These are phyloP conservation scores for Pseudohyphozyma bogoriensis DNA, from an alignment of 768 basidiomycete genomes.

Conservation along the genomic window DNA sequence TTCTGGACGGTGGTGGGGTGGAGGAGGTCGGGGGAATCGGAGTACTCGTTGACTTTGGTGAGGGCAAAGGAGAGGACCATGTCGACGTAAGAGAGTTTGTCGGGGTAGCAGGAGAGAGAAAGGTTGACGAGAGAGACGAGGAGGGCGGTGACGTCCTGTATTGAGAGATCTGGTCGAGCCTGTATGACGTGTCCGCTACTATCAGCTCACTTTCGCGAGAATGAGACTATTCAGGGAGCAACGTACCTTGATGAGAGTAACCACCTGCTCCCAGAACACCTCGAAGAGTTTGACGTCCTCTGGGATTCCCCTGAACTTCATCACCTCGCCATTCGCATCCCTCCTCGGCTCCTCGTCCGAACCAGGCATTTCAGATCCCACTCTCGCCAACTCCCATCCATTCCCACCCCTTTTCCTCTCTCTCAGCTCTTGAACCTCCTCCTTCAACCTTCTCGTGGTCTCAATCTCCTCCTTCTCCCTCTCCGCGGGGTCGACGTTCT, in stretches of 20 bases:
- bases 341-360: conserved; percentile 1
- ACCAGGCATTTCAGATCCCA: background rate
- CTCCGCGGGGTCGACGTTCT: conserved; percentile 91
- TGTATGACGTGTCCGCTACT: conserved; percentile 34
- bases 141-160: conserved; percentile 94
- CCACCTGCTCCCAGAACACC: conserved; percentile 97
- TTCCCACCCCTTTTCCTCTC: conserved; percentile 33
- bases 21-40: conserved; percentile 66
- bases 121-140: conserved; percentile 91
- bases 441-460: conserved; percentile 74
- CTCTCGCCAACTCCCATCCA: conserved; percentile 17
- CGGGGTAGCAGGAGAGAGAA: conserved; percentile 92
- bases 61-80: conserved; percentile 85
- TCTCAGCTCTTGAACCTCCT: conserved; percentile 61
- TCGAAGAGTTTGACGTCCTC: conserved; percentile 92
- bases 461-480: conserved; percentile 87
- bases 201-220: background rate
- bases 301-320: conserved; percentile 87
- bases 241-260: conserved; percentile 87
- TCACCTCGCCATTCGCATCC: conserved; percentile 10
- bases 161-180: conserved; percentile 93
- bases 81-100: conserved; percentile 91
- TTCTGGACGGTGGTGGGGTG: conserved; percentile 76
- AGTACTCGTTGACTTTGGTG: conserved; percentile 67
- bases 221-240: background rate